A percentile compares a stretch with the other conserved stretches of the same genome.
Evolutionary conservation across 2,329 filamentous ascomycete species (phyloP).

Genomic region (Colletotrichum sansevieriae): DNA sequence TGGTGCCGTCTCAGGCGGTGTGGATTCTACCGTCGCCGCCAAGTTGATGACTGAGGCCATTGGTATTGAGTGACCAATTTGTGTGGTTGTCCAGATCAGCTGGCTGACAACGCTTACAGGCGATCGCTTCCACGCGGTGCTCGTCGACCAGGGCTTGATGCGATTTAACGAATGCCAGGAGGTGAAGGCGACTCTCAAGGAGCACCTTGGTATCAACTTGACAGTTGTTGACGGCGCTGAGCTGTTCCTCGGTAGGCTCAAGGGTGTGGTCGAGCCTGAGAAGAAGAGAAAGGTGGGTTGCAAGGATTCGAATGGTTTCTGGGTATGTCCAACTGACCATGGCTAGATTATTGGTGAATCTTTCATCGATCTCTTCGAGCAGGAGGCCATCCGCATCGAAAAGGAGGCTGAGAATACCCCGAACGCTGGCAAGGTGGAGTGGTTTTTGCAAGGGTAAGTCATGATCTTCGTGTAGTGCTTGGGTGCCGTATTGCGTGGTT

Average conservation of each 20-base stretch:
- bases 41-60: slow-evolving; percentile 91
- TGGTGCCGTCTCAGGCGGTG: slow-evolving; percentile 72
- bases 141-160: slow-evolving; percentile 64
- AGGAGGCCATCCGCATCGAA: slow-evolving; percentile 78
- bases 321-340: not conserved
- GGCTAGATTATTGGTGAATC: slow-evolving; percentile 18
- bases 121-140: slow-evolving; percentile 83
- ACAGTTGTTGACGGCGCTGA: slow-evolving; percentile 86
- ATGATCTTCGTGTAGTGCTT: no score
- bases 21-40: slow-evolving; percentile 90
- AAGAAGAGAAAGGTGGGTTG: slow-evolving; percentile 91
- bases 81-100: not conserved
- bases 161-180: slow-evolving; percentile 85
- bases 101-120: slow-evolving; percentile 47
- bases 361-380: slow-evolving; percentile 52
- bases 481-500: no score
- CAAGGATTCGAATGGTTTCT: slow-evolving; percentile 64
- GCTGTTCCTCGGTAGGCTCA: slow-evolving; percentile 81
- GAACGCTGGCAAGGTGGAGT: slow-evolving; percentile 82
- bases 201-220: slow-evolving; percentile 90
- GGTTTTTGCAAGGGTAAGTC: slow-evolving; percentile 74
- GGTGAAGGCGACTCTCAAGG: slow-evolving; percentile 82
- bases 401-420: slow-evolving; percentile 75
- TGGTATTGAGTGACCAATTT: slow-evolving; percentile 46
- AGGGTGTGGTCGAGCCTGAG: slow-evolving; percentile 84